Conservation (phyloP, 257 asterid genomes). For the Solanum appendiculatum region DNA sequence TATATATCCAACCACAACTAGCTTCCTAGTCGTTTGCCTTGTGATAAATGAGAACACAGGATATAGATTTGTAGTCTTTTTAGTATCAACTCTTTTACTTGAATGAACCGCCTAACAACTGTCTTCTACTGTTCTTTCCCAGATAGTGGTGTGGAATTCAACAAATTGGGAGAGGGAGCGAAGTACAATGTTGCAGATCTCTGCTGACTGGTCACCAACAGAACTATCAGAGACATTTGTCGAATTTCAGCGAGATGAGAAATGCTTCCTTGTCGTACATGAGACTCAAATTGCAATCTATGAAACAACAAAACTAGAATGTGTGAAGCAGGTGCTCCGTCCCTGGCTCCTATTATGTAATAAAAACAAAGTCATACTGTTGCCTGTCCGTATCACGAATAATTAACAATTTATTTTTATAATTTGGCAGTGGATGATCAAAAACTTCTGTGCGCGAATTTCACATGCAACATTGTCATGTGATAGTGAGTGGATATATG, state of each 20-base stretch:
- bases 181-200: slow-evolving; percentile 41
- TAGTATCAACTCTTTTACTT: background rate
- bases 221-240: slow-evolving; percentile 41
- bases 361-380: background rate
- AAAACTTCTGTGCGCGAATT: slow-evolving; percentile 52
- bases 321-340: slow-evolving; percentile 57
- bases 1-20: background rate
- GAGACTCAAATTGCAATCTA: slow-evolving; percentile 73
- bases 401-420: background rate
- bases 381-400: background rate
- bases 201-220: slow-evolving; percentile 38
- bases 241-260: slow-evolving; percentile 46
- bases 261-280: slow-evolving; percentile 57
- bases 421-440: slow-evolving; percentile 47
- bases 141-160: slow-evolving; percentile 68
- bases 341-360: background rate
- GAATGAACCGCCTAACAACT: background rate
- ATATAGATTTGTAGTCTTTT: background rate
- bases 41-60: background rate
- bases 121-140: background rate
- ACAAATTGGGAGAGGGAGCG: slow-evolving; percentile 44
- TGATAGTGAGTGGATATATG: slow-evolving; percentile 41
- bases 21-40: background rate
- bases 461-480: slow-evolving; percentile 55
- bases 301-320: slow-evolving; percentile 42